phyloP scores from a whole-genome alignment of 2,329 filamentous ascomycete genomes.

The Mollisiaceae sp. region DNA sequence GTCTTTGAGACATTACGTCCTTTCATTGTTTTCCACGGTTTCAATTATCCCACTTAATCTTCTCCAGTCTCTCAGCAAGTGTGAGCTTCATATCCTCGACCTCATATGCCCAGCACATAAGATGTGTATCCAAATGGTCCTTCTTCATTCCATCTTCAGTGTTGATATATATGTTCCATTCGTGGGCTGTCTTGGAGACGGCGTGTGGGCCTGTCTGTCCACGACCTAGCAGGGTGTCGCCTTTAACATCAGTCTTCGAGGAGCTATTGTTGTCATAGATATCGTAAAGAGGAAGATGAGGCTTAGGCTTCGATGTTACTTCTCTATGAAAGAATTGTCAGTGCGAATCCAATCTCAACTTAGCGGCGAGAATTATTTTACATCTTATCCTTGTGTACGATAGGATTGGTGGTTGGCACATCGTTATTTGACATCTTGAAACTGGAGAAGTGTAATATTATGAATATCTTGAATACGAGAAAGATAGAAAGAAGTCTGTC shows the following conservation, averaged over 20 bases:
- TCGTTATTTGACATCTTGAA: not conserved
- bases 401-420: not conserved
- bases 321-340: not conserved
- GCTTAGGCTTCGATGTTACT: not conserved
- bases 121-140: not conserved
- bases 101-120: not conserved
- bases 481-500: not conserved
- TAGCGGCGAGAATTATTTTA: not conserved
- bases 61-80: slow-evolving; percentile 5
- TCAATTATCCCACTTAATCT: not conserved
- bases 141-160: not conserved
- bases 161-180: not conserved
- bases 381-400: not conserved
- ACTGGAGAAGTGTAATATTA: not conserved
- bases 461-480: not conserved
- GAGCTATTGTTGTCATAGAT: not conserved
- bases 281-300: not conserved
- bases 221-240: not conserved
- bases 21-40: not conserved
- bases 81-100: not conserved
- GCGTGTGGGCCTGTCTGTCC: not conserved
- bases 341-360: not conserved
- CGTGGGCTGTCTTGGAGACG: not conserved
- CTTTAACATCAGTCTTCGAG: not conserved
- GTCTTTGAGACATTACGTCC: not conserved